Base-by-base conservation (phyloP, 1,284 basidiomycete species). In the Cutaneotrichosporon cutaneum region DNA sequence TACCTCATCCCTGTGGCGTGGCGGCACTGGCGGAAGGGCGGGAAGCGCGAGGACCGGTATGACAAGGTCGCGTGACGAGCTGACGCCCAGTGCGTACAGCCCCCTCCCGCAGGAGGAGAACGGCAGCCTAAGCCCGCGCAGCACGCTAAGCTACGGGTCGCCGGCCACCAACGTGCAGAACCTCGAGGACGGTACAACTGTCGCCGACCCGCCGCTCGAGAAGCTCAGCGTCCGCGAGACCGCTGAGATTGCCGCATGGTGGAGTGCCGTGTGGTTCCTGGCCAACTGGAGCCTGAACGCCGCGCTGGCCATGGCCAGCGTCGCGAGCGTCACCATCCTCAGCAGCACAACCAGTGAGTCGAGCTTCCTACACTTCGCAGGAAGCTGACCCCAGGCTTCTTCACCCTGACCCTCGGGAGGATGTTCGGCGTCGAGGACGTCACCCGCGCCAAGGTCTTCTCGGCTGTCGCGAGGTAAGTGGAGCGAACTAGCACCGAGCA, bases 231-330 rank as follows among this genome's bases (percentile, higher is more conserved):
- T 82, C 2, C 75, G 74, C 45, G 87, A 95, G 78, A 96, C 93
- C 0, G 87, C 87, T 6, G 80, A 84, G 50, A 82, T 96, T 13
- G 90, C 93, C 1, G 81, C 85, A 3, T 80, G 84, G 63, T 96
- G 95, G 77, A 90, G 88, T 71, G 82, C 90, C 58, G 82, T 93
- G 51, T 94, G 92, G 92, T 95, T 96, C 72, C 82, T 88, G 45
- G 94, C 94, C 21, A 96, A 96, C 74, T 96, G 92, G 91, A 80
- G 87, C 8, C 80, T 94, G 50, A 95, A 94, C 75, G 87, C 87
- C 1, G 83, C 89, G 11, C 82, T 96, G 52, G 87, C 85, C 39
- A 90, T 88, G 76, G 96, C 94, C 1, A 92, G 87, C 69, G 94
- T 96, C 26, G 90, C 92, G 4, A 94, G 91, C 73, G 87, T 90